phyloP scores from a whole-genome alignment of 306 rosid genomes.

The Citrullus mucosospermus region DNA sequence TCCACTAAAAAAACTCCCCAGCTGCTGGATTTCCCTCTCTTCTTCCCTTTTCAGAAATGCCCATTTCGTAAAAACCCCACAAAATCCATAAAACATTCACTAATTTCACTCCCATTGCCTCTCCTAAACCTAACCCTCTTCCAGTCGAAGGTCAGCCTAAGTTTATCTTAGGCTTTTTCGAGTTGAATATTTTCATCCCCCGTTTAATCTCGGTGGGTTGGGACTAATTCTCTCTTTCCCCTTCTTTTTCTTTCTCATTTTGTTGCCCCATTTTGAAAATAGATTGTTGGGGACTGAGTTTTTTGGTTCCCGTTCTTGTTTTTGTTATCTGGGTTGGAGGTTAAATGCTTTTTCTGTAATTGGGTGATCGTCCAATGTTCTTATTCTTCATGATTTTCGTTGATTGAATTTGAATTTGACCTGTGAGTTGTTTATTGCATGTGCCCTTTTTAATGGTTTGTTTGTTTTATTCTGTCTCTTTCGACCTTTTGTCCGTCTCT shows the following conservation, averaged over 20 bases:
- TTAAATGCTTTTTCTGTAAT: background rate
- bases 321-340: background rate
- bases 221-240: background rate
- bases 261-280: background rate
- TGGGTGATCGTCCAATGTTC: background rate
- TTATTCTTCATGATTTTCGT: background rate
- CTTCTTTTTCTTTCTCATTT: background rate
- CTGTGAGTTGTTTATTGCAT: background rate
- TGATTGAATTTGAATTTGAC: background rate
- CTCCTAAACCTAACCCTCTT: background rate
- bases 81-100: background rate
- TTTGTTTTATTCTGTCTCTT: background rate
- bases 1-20: background rate
- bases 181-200: constrained; percentile 16
- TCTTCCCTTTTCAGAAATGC: background rate
- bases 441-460: background rate
- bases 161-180: constrained; percentile 8
- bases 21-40: background rate
- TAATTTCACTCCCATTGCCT: background rate
- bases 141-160: constrained; percentile 1
- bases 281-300: background rate
- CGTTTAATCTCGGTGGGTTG: constrained; percentile 25
- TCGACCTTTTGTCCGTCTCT: background rate
- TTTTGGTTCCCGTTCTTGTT: background rate
- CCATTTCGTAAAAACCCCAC: constrained; percentile 2